Conservation (phyloP, 2,329 filamentous ascomycete genomes). For the Aspergillus fumigatus region DNA sequence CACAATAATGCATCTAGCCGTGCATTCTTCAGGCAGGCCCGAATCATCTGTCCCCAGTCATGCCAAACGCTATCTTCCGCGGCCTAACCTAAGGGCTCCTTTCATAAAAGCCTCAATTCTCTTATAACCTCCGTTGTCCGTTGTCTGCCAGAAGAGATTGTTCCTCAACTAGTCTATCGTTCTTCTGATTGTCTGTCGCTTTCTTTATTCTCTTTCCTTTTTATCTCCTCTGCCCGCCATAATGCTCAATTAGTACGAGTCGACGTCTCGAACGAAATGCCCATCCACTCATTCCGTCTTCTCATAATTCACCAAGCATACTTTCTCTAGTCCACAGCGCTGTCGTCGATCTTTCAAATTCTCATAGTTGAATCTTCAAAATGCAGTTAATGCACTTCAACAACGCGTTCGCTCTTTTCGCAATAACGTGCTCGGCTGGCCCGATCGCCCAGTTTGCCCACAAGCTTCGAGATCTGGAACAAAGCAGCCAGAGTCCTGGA, state of each 20-base stretch:
- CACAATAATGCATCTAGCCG: background rate
- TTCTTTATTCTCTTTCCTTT: background rate
- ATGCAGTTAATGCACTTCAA: constrained; percentile 4
- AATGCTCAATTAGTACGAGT: background rate
- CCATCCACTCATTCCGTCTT: background rate
- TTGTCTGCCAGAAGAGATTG: background rate
- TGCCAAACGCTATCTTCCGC: background rate
- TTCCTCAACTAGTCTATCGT: background rate
- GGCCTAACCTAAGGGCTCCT: too few relatives aligned
- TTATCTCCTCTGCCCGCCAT: background rate
- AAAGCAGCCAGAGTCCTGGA: background rate
- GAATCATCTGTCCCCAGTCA: background rate
- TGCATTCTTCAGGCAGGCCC: background rate
- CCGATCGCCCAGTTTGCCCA: constrained; percentile 22
- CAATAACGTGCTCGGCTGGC: constrained; percentile 13
- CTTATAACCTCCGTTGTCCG: background rate
- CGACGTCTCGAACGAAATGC: background rate
- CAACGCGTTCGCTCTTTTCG: constrained; percentile 6
- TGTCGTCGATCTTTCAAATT: background rate
- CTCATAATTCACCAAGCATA: background rate
- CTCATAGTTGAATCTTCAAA: background rate
- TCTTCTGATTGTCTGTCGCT: background rate
- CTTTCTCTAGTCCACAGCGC: background rate
- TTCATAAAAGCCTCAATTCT: background rate
- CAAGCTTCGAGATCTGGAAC: constrained; percentile 1